Percentiles rank a stretch among this genome's conserved stretches.
Conservation (phyloP, 2,329 filamentous ascomycete genomes). For the Penicillium olsonii region DNA sequence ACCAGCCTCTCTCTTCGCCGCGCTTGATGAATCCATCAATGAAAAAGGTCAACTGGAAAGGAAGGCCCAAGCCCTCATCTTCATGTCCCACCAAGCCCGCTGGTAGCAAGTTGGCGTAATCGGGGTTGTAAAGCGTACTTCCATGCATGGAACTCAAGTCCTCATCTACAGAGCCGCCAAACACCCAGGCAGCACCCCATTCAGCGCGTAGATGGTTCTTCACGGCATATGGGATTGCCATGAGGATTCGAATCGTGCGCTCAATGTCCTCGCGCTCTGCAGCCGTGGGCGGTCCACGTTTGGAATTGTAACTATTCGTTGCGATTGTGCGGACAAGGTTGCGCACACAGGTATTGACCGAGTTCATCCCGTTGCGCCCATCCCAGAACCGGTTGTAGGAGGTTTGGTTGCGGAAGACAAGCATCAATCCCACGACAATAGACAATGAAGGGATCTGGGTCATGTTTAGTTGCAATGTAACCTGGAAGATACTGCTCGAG, state of each 20-base stretch:
- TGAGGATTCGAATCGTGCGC: constrained; percentile 57
- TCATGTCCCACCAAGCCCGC: constrained; percentile 56
- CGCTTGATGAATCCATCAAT: constrained; percentile 62
- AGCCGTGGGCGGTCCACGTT: constrained; percentile 33
- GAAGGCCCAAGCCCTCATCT: constrained; percentile 59
- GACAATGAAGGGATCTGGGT: constrained; percentile 59
- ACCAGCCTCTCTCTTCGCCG: constrained; percentile 58
- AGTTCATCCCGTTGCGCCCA: constrained; percentile 58
- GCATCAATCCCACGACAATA: constrained; percentile 68
- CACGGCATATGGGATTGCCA: constrained; percentile 64
- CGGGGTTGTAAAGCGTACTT: constrained; percentile 41
- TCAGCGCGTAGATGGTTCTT: constrained; percentile 66
- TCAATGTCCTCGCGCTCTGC: constrained; percentile 60
- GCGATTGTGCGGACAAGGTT: constrained; percentile 61
- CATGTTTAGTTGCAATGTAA: not conserved
- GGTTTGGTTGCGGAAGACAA: constrained; percentile 67
- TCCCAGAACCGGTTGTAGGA: constrained; percentile 68
- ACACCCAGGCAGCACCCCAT: constrained; percentile 54
- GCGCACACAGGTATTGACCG: constrained; percentile 59
- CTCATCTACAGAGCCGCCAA: constrained; percentile 29
- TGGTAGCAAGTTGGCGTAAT: constrained; percentile 55
- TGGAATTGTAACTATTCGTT: constrained; percentile 46
- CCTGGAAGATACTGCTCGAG: not conserved
- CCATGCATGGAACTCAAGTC: constrained; percentile 33
- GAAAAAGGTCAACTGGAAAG: constrained; percentile 62